Base-by-base conservation (phyloP, 2,329 filamentous ascomycete genomes). In the Colletotrichum liaoningense region DNA sequence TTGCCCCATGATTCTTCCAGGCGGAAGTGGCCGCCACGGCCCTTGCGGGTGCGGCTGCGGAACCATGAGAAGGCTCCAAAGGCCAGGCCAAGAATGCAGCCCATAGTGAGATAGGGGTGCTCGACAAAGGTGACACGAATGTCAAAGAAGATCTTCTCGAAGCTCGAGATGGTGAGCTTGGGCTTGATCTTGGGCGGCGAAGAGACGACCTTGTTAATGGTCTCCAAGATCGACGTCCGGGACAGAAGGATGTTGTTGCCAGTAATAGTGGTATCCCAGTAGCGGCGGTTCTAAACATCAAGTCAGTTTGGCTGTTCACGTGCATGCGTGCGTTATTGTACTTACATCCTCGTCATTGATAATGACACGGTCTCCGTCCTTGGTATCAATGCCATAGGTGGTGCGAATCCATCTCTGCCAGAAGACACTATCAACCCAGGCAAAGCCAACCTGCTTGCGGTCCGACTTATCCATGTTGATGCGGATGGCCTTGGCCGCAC, bases 311-410 rank as follows among this genome's bases (percentile, higher is more conserved):
- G 26, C 56, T 12, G 9, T 11, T 16, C 7, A 57, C 52, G 28
- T 12, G 19, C 19, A 38, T 49, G 19, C 8, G 26, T 4, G n/a
- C 22, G 22, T 2, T 1, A n/a, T 22, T 38, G 55, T n/a, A 88
- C 94, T 93, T 87, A 97, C 95, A 82, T 97, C 95, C 87, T 98
- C 94, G 78, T 99, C 97, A 77, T 98, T 98, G 84, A 99, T 97
- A 72, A 99, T 93, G 68, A 99, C 94, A 75, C 94, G 91, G 82
- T 98, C 97, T 60, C 96, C 95, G 75, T 97, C 92, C 79, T 90
- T 92, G 74, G 97, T 92, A 78, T 97, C 94, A 77, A 98, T 93
- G 67, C 96, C 96, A 80, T 97, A 99, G 0, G 96, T 98, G n/a
- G 93, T 95, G 77, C 93, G 90, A 76, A 99, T 91, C 97, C 97